phyloP scores from a whole-genome alignment of 225 moss, liverwort and hornwort species.

The Physcomitrellopsis africana region DNA sequence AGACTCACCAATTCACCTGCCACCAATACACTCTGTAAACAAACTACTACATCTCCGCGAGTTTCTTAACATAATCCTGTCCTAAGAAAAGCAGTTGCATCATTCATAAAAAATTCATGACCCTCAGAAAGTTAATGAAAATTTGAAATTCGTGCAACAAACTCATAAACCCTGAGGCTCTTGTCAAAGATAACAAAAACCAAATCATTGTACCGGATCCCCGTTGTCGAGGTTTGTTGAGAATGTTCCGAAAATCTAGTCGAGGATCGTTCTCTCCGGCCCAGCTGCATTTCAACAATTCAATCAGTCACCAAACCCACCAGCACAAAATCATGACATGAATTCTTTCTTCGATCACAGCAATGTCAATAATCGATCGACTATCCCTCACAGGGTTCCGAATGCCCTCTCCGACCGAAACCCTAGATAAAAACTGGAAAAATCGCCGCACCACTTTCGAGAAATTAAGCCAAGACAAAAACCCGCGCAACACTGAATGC shows the following conservation, averaged over 20 bases:
- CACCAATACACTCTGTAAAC: slow-evolving; percentile 3
- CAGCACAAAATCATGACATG: no score
- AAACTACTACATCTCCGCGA: slow-evolving; percentile 1
- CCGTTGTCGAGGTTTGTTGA: slow-evolving; percentile 88
- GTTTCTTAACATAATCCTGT: not conserved
- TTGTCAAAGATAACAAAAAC: not conserved
- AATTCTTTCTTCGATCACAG: not conserved
- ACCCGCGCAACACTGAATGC: not conserved
- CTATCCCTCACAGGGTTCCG: not conserved
- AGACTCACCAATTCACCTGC: slow-evolving; percentile 93
- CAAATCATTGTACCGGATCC: slow-evolving; percentile 55
- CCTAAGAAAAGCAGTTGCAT: not conserved
- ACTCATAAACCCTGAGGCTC: slow-evolving; percentile 20
- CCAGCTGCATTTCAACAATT: slow-evolving; percentile 62
- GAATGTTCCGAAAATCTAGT: slow-evolving; percentile 85
- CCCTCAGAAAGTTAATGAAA: not conserved
- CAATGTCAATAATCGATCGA: not conserved
- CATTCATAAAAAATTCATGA: not conserved
- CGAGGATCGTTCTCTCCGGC: slow-evolving; percentile 81
- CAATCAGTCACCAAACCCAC: not conserved
- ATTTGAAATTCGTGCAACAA: not conserved
- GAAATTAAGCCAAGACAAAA: not conserved
- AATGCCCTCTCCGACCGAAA: not conserved
- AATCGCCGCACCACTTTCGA: not conserved
- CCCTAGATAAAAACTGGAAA: not conserved